phyloP scores from a whole-genome alignment of 2,329 filamentous ascomycete species.

The Cyanodermella asteris region DNA sequence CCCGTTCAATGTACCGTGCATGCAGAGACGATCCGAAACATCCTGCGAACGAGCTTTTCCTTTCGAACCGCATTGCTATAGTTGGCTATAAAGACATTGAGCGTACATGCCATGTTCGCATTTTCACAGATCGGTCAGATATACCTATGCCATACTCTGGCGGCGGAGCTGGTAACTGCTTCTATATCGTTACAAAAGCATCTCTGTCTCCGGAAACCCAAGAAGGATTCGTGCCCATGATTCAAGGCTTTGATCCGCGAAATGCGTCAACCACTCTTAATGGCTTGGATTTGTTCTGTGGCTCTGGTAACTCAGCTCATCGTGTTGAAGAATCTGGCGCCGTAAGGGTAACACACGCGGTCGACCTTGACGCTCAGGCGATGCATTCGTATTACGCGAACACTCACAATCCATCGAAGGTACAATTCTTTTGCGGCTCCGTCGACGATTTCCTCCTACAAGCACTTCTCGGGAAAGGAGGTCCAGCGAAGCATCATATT shows the following conservation, averaged over 20 bases:
- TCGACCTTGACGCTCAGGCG: conserved; percentile 42
- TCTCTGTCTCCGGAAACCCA: conserved; percentile 6
- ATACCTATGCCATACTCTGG: conserved; percentile 44
- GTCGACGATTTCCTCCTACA: conserved; percentile 43
- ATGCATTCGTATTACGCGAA: conserved; percentile 60
- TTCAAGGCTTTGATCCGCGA: conserved; percentile 33
- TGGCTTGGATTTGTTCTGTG: conserved; percentile 55
- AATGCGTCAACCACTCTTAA: conserved; percentile 20
- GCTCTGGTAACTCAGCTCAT: conserved; percentile 54
- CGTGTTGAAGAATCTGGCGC: conserved; percentile 52
- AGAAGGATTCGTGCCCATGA: conserved; percentile 14
- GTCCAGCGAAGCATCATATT: too few relatives aligned
- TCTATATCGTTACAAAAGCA: conserved; percentile 33
- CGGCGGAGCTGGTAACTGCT: conserved; percentile 43
- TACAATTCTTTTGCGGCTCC: conserved; percentile 44
- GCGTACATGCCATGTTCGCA: conserved; percentile 37
- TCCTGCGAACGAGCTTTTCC: conserved; percentile 35
- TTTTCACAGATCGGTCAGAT: conserved; percentile 21
- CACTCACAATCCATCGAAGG: conserved; percentile 15
- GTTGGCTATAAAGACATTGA: conserved; percentile 23
- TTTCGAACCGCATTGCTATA: conserved; percentile 22
- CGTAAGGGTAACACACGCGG: conserved; percentile 41
- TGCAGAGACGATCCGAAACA: too few relatives aligned
- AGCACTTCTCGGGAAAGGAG: conserved; percentile 33
- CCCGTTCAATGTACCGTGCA: too few relatives aligned